A percentile compares a stretch with the other conserved stretches of the same genome.
Evolutionary conservation across 2,329 filamentous ascomycete genomes (phyloP).

Genomic region (Ascochyta fabae): DNA sequence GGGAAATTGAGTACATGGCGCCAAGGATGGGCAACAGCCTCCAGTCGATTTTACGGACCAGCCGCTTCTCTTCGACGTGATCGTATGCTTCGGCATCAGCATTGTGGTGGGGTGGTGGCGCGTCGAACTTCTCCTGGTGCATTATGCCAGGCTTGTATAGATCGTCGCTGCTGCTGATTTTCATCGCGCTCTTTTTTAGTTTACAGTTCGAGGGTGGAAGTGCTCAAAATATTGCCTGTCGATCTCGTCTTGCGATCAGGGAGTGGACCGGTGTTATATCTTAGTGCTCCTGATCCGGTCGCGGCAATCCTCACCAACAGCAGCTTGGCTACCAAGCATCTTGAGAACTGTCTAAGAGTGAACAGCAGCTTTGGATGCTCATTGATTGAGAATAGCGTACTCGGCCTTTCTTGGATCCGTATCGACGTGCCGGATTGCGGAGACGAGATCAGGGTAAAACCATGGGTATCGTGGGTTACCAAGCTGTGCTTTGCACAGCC

Average conservation of each 20-base stretch:
- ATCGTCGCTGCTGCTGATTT: conserved; percentile 22
- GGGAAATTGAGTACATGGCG: conserved; percentile 47
- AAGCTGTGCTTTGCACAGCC: not conserved
- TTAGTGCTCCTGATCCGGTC: not conserved
- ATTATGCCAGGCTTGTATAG: conserved; percentile 18
- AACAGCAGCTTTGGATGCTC: not conserved
- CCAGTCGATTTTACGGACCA: conserved; percentile 44
- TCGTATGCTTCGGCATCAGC: conserved; percentile 17
- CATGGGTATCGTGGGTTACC: conserved; percentile 8
- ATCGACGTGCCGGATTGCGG: not conserved
- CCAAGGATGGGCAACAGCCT: conserved; percentile 50
- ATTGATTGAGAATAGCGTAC: not conserved
- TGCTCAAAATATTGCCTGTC: not conserved
- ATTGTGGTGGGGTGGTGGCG: not conserved
- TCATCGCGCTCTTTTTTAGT: not conserved
- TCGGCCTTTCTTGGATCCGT: conserved; percentile 9
- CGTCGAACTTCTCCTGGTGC: conserved; percentile 18
- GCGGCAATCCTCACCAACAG: conserved; percentile 11
- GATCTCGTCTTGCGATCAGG: not conserved
- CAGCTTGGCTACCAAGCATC: conserved; percentile 15
- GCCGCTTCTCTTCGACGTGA: conserved; percentile 26
- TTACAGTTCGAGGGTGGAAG: not conserved
- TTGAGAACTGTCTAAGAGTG: not conserved
- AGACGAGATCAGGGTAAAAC: not conserved
- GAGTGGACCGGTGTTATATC: conserved; percentile 7